These are phyloP conservation scores for Nemania sp. DNA, from an alignment of 2,329 filamentous ascomycete genomes.

Conservation along the genomic window DNA sequence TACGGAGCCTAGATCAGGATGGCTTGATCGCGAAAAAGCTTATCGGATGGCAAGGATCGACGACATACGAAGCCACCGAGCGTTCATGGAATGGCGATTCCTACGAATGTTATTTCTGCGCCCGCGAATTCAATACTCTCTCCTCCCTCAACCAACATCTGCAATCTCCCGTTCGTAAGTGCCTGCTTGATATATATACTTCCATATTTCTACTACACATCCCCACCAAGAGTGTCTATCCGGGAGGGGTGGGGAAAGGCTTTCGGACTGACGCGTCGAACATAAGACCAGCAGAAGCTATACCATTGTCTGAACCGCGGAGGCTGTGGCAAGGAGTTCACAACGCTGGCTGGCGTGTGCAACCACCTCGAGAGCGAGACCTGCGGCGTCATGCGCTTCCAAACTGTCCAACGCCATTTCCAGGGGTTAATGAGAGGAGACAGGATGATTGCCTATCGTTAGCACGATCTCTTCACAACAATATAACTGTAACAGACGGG, in stretches of 20 bases:
- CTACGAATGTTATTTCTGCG: conserved; percentile 32
- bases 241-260: background rate
- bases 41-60: conserved; percentile 35
- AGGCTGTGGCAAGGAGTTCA: conserved; percentile 45
- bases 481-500: background rate
- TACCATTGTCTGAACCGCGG: conserved; percentile 47
- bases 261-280: background rate
- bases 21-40: conserved; percentile 57
- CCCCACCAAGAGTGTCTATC: background rate
- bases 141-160: conserved; percentile 56
- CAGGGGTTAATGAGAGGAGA: conserved; percentile 6
- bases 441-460: background rate
- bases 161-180: conserved; percentile 55
- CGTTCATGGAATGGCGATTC: conserved; percentile 20
- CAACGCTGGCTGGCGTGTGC: conserved; percentile 45
- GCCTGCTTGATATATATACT: background rate
- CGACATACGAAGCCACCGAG: conserved; percentile 21
- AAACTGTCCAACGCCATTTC: conserved; percentile 29
- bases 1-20: conserved; percentile 52
- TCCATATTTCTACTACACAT: no score
- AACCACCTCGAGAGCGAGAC: conserved; percentile 52
- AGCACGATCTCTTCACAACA: no score
- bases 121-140: conserved; percentile 6
- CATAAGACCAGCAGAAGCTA: conserved; percentile 44
- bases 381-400: conserved; percentile 47